Evolutionary conservation across 805 yeast genomes (phyloP).

Genomic region (Metschnikowia gelsemii): DNA sequence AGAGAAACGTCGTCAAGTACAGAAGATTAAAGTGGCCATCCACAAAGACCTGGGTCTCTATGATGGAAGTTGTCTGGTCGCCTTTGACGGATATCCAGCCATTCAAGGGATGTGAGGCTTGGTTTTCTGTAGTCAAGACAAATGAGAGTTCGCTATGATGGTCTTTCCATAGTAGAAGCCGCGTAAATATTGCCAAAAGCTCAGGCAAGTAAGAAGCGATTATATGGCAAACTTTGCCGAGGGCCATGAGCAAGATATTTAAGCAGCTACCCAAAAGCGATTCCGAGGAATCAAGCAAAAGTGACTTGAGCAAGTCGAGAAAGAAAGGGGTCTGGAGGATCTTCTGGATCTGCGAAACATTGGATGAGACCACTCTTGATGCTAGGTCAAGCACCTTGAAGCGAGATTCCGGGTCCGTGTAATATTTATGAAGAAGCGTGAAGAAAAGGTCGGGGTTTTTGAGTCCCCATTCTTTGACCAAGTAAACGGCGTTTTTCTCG

Average conservation of each 20-base stretch:
- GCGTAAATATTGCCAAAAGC: constrained; percentile 44
- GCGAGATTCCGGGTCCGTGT: constrained; percentile 35
- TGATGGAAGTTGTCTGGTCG: constrained; percentile 12
- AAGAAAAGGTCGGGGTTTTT: constrained; percentile 38
- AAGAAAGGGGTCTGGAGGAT: constrained; percentile 39
- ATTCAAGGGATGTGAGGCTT: too few relatives aligned
- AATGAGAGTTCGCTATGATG: constrained; percentile 1
- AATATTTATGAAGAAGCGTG: constrained; percentile 33
- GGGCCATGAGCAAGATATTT: constrained; percentile 31
- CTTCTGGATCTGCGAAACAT: constrained; percentile 26
- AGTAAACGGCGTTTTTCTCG: constrained; percentile 39
- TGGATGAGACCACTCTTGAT: constrained; percentile 30
- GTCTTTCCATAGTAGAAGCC: constrained; percentile 27
- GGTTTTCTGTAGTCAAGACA: background rate
- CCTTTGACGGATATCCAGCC: constrained; percentile 25
- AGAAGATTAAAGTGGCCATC: constrained; percentile 27
- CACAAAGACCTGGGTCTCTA: constrained; percentile 19
- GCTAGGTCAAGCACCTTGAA: constrained; percentile 40
- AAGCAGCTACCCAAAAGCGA: constrained; percentile 38
- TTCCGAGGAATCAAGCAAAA: constrained; percentile 42
- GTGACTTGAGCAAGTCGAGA: constrained; percentile 35
- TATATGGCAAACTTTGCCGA: constrained; percentile 45
- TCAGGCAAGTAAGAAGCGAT: constrained; percentile 37
- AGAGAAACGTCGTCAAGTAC: constrained; percentile 48
- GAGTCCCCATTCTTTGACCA: constrained; percentile 46